Base-by-base conservation (phyloP, 768 basidiomycete species). In the Chiua virens region DNA sequence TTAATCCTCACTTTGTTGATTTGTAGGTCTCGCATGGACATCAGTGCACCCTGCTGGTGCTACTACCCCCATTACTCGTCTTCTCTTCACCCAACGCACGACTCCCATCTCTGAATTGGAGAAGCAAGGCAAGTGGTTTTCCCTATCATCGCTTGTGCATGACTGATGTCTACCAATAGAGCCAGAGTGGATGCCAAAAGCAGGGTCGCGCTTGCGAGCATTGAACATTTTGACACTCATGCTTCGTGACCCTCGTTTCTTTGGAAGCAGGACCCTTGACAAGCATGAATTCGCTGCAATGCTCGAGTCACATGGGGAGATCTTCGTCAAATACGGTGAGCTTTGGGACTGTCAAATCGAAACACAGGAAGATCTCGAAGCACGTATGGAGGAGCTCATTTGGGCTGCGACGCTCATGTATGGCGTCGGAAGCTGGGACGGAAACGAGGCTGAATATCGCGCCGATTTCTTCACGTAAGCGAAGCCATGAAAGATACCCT, bases 391-490 rank as follows among this genome's bases (percentile, higher is more conserved):
- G 58, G 86, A 90, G 61, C 64, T 91, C 11, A 63, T 71, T 8
- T 89, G 83, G 80, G 71, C 74, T 42, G 74, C 73, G 45, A 70
- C 69, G 0, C 60, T 86, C n/a, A 73, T 86, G 47, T 89, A 83
- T 55, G 84, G 78, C 0, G 71, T 85, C 22, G 76, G 75, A 32
- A 85, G 81, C 28, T 85, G 79, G 75, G 68, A 72, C 4, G 61
- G 60, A 34, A 49, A 50, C 21, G 56, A 56, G 25, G 53, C 32
- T 8, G 58, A 65, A 45, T 86, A 85, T 69, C 76, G 77, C 41
- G 82, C 82, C 1, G 84, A 89, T 57, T 87, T 89, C 68, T 81
- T 83, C 73, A 62, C 73, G 85, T 87, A 55, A 56, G 84, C 73
- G 11, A 45, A 56, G 20, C 18, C 10, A n/a, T 8, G 21, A 32